Evolutionary conservation across 768 basidiomycete species (phyloP), one percentile per base, ranked within the genome.

Genomic region (Phylloporus arenicola): DNA sequence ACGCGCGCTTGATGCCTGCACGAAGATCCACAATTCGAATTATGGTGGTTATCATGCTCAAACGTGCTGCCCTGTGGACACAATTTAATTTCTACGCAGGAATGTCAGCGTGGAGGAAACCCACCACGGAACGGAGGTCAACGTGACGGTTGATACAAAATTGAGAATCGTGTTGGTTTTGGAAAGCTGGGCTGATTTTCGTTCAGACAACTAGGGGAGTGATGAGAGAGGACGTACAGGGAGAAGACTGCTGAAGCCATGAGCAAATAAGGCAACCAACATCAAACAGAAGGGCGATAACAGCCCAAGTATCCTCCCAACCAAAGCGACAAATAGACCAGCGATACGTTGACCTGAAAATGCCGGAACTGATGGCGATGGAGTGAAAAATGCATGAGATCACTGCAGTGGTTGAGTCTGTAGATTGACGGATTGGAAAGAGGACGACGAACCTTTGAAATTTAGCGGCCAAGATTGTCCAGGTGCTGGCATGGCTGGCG

Each of bases 291-390:
- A 62, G 50, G 9, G 61, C 55, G 14, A 57, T 25, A 3, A 40
- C 10, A 38, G 57, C 60, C 54, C 53, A 61, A 3, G 20, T 13
- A 31, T 62, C 53, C 2, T 61, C 57, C 51, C 56, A 56, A 3
- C 53, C 50, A 45, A 54, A 56, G 24, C 52, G 57, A 22, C 50
- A 61, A 12, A 52, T 52, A 22, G 51, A 34, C 40, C 40, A 56
- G 25, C 57, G 54, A 48, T 53, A 61, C 0, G 27, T 11, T 14
- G 34, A 14, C 44, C 60, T 56, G 29, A 62, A 58, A 25, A 56
- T 44, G 19, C 53, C 54, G 3, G 57, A 45, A 16, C 5, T 8
- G 19, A 60, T 48, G 41, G 47, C 52, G 24, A 64, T 10, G 27
- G 20, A 6, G 24, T 55, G 56, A 42, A 61, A 51, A 2, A 38